Conservation (phyloP, 371 early-diverging fungal genomes). For the Fennellomyces sp. region DNA sequence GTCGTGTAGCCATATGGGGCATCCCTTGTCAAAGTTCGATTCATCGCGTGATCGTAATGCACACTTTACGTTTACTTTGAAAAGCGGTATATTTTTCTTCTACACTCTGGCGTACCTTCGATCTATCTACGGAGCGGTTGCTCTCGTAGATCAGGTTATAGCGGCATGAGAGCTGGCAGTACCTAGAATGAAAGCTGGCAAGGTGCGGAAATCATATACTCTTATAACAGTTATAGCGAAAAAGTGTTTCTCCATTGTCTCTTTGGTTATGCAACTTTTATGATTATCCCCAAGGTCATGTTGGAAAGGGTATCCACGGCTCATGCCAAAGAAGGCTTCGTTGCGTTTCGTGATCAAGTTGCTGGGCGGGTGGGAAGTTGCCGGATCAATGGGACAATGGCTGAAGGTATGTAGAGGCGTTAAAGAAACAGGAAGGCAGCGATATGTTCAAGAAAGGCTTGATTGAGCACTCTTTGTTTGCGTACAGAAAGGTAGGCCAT, state of each 20-base stretch:
- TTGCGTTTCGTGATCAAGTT: slow-evolving; percentile 59
- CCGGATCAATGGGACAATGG: slow-evolving; percentile 24
- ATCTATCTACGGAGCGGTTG: neutral
- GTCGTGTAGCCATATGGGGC: slow-evolving; percentile 37
- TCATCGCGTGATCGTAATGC: slow-evolving; percentile 34
- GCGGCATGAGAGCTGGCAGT: slow-evolving; percentile 62
- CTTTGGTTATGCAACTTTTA: too few species aligned
- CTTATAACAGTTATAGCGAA: slow-evolving; percentile 62
- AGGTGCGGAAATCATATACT: slow-evolving; percentile 54
- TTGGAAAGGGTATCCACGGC: slow-evolving; percentile 52
- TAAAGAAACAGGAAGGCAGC: slow-evolving; percentile 61
- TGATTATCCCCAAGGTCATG: slow-evolving; percentile 46
- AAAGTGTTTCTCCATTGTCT: neutral
- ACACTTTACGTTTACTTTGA: slow-evolving; percentile 10
- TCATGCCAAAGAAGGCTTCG: slow-evolving; percentile 56
- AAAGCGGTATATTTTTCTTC: slow-evolving; percentile 9
- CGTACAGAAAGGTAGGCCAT: slow-evolving; percentile 29
- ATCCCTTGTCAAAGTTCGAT: slow-evolving; percentile 32
- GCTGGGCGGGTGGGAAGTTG: slow-evolving; percentile 56
- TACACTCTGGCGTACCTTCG: neutral
- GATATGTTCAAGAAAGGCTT: slow-evolving; percentile 42
- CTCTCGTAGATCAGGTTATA: slow-evolving; percentile 51
- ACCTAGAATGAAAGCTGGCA: slow-evolving; percentile 63
- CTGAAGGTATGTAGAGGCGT: slow-evolving; percentile 39
- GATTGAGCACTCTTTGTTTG: slow-evolving; percentile 29